Evolutionary conservation across 2,329 filamentous ascomycete species (phyloP).

Genomic region (Ilyonectria mors-panacis): DNA sequence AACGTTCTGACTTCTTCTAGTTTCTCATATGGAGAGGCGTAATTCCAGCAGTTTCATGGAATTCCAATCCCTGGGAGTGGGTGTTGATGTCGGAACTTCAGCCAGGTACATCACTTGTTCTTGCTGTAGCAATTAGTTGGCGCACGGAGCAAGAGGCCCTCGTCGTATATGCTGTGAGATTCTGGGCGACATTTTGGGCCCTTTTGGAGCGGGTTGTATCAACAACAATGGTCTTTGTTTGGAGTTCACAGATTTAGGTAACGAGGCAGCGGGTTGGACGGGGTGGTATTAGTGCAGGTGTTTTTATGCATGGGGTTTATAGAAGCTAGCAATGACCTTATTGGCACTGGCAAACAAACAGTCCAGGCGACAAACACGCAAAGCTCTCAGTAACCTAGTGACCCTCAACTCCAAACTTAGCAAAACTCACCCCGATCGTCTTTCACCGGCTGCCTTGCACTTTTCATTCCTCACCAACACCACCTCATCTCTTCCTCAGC

Average conservation of each 20-base stretch:
- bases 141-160: conserved; percentile 12
- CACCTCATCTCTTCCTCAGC: not conserved
- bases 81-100: not conserved
- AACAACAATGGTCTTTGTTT: conserved; percentile 11
- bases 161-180: not conserved
- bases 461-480: not conserved
- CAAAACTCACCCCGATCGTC: not conserved
- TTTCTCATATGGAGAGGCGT: conserved; percentile 60
- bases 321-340: conserved; percentile 17
- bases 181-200: not conserved
- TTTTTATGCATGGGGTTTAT: conserved; percentile 20
- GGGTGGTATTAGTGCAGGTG: not conserved
- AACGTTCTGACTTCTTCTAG: conserved; percentile 44
- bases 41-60: conserved; percentile 28
- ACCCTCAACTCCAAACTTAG: not conserved
- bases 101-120: conserved; percentile 6
- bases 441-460: not conserved
- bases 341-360: conserved; percentile 18
- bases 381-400: not conserved
- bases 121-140: not conserved
- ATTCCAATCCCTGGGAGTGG: not conserved
- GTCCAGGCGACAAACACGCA: conserved; percentile 16
- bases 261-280: conserved; percentile 9
- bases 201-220: not conserved
- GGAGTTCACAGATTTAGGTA: conserved; percentile 25